phyloP scores from a whole-genome alignment of 2,329 filamentous ascomycete species.

The Fusarium metavorans region DNA sequence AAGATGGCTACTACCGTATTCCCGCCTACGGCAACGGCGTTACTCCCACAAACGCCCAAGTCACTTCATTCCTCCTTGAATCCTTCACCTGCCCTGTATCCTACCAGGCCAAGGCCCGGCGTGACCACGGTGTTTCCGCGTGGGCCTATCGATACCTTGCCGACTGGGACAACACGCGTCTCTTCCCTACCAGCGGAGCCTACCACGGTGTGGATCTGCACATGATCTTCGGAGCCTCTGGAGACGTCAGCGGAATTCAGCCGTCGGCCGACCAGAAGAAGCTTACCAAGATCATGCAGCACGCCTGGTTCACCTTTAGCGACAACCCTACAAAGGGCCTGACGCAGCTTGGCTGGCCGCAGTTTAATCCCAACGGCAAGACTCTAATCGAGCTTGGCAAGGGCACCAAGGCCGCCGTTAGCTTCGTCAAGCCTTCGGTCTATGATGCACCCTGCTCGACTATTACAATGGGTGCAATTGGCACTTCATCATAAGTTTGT shows the following conservation, averaged over 20 bases:
- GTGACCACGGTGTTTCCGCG: conserved; percentile 49
- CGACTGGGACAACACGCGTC: conserved; percentile 61
- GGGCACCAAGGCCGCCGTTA: background rate
- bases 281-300: conserved; percentile 53
- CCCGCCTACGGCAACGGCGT: conserved; percentile 54
- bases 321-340: conserved; percentile 53
- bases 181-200: conserved; percentile 59
- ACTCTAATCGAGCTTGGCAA: conserved; percentile 35
- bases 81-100: conserved; percentile 61
- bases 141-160: conserved; percentile 63
- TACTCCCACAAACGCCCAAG: conserved; percentile 53
- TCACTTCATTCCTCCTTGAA: conserved; percentile 55
- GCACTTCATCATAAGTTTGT: conserved; percentile 2
- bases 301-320: conserved; percentile 56
- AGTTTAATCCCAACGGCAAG: conserved; percentile 27
- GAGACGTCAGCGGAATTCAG: conserved; percentile 53
- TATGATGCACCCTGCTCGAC: conserved; percentile 37
- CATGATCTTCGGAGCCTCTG: conserved; percentile 59
- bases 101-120: conserved; percentile 52
- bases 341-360: conserved; percentile 40
- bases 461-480: conserved; percentile 32
- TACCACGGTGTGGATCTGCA: conserved; percentile 63
- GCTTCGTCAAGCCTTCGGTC: conserved; percentile 20
- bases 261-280: conserved; percentile 45
- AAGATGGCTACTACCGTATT: conserved; percentile 61